phyloP scores from a whole-genome alignment of 495 filamentous ascomycete species.

The Tuber umbilicatum region DNA sequence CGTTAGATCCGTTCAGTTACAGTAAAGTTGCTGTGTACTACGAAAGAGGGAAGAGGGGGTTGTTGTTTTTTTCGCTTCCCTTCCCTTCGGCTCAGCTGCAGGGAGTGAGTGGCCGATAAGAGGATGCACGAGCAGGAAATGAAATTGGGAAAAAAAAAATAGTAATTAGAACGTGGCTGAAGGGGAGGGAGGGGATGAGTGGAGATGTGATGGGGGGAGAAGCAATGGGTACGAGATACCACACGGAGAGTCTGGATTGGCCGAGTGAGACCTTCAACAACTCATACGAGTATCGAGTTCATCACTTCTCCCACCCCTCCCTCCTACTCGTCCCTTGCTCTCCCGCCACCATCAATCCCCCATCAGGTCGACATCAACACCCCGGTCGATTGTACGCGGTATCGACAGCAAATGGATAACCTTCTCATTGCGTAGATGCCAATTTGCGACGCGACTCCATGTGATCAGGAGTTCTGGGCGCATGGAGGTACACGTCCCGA shows the following conservation, averaged over 20 bases:
- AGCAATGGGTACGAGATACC: neutral
- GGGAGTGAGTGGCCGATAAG: conserved; percentile 10
- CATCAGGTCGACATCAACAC: neutral
- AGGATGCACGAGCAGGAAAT: conserved; percentile 28
- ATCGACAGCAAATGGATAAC: neutral
- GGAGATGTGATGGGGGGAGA: conserved; percentile 1
- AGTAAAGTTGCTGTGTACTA: neutral
- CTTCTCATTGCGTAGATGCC: conserved; percentile 4
- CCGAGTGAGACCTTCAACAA: conserved; percentile 11
- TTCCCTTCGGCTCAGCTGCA: conserved; percentile 3
- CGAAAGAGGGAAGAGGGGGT: neutral
- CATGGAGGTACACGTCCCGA: neutral
- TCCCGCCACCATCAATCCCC: neutral
- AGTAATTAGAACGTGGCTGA: conserved; percentile 2
- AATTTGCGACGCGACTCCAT: conserved; percentile 34
- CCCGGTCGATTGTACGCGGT: neutral
- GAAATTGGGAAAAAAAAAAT: conserved; percentile 20
- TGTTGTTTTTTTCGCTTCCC: conserved; percentile 20
- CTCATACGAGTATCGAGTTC: conserved; percentile 7
- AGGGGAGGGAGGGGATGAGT: neutral
- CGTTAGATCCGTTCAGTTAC: neutral
- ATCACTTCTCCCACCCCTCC: conserved; percentile 2
- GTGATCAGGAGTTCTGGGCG: conserved; percentile 18
- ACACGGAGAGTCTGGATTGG: neutral
- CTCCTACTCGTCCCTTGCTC: neutral